A percentile compares a stretch with the other conserved stretches of the same genome.
phyloP scores from a whole-genome alignment of 257 asterid genomes.

The Fraxinus americana region DNA sequence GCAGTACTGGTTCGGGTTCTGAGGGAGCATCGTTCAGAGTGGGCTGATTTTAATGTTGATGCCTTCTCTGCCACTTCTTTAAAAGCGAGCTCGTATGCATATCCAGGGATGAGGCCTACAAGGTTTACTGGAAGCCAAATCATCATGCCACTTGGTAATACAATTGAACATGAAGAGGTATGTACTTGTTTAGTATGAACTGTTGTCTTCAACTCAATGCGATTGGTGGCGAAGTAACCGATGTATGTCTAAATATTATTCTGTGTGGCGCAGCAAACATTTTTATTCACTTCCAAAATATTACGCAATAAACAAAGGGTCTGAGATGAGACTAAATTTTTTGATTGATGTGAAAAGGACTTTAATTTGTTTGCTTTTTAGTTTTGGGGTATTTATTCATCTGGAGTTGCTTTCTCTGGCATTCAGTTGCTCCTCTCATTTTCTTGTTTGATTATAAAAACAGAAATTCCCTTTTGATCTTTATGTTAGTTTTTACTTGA shows the following conservation, averaged over 20 bases:
- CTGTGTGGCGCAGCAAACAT: neutral
- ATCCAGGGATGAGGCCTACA: slow-evolving; percentile 92
- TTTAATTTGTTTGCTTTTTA: neutral
- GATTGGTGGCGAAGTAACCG: neutral
- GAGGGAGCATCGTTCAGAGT: slow-evolving; percentile 98
- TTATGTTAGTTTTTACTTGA: neutral
- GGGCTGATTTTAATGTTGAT: slow-evolving; percentile 97
- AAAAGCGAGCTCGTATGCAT: slow-evolving; percentile 65
- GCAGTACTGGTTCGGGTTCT: slow-evolving; percentile 87
- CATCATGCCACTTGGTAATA: slow-evolving; percentile 92
- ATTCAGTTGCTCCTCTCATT: no score
- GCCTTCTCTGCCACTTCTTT: slow-evolving; percentile 86
- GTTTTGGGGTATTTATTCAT: neutral
- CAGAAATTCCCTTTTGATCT: no score
- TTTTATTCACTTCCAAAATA: neutral
- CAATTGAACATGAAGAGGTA: slow-evolving; percentile 98
- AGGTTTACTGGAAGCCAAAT: slow-evolving; percentile 95
- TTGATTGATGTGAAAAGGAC: neutral
- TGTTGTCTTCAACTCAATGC: neutral
- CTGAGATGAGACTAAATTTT: neutral
- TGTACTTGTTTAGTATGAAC: neutral
- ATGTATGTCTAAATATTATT: neutral
- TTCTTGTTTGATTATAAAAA: neutral
- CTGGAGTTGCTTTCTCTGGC: neutral
- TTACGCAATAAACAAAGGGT: neutral